Evolutionary conservation across 345 rosid species (phyloP).

Genomic region (Eucalyptus virginea): DNA sequence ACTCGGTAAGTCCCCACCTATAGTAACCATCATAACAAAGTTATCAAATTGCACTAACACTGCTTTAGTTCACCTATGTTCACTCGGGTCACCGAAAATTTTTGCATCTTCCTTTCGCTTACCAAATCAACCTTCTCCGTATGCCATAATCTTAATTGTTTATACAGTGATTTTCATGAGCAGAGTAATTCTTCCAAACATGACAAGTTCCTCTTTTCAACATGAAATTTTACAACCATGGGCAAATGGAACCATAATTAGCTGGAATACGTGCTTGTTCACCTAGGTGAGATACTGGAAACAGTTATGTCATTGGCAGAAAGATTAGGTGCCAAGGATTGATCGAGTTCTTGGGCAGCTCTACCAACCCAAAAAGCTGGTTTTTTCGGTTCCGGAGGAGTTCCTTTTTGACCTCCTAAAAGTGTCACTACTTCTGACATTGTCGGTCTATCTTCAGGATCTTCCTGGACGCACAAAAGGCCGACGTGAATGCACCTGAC

Average conservation of each 20-base stretch:
- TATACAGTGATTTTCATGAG: background rate
- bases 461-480: conserved; percentile 10
- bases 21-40: too few species aligned
- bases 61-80: background rate
- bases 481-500: conserved; percentile 34
- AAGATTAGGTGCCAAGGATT: background rate
- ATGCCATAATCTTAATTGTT: background rate
- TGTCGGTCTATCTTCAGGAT: conserved; percentile 20
- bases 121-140: background rate
- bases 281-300: background rate
- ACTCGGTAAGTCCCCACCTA: too few species aligned
- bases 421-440: conserved; percentile 28
- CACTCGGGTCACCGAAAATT: background rate
- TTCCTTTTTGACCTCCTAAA: conserved; percentile 8
- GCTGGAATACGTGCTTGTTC: background rate
- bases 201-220: background rate
- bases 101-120: background rate
- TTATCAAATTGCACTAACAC: too few species aligned
- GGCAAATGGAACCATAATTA: background rate
- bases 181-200: background rate
- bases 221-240: background rate
- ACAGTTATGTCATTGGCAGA: background rate
- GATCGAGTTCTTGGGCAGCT: background rate
- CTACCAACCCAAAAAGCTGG: conserved; percentile 7
- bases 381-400: conserved; percentile 4